Evolutionary conservation across 352 stramenopile species (phyloP).

Genomic region (Globisporangium yorkense): DNA sequence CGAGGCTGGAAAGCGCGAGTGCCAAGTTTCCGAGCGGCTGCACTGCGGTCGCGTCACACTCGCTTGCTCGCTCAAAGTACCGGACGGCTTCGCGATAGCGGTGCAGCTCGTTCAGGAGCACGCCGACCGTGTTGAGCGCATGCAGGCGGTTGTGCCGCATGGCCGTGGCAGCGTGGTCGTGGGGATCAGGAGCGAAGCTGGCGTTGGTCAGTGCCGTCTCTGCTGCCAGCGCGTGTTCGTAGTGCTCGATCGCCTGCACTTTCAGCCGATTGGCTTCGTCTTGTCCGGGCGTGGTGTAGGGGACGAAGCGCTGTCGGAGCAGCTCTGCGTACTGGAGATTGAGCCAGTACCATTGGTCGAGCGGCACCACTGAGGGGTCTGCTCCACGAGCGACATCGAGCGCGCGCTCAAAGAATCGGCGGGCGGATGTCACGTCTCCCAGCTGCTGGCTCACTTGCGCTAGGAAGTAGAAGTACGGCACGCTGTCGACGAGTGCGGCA

Average conservation of each 20-base stretch:
- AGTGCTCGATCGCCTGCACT: slow-evolving; percentile 4
- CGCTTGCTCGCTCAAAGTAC: slow-evolving; percentile 14
- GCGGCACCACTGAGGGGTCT: background rate
- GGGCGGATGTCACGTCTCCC: background rate
- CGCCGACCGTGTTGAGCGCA: slow-evolving; percentile 24
- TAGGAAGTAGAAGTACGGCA: slow-evolving; percentile 9
- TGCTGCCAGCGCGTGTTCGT: slow-evolving; percentile 4
- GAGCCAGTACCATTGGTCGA: slow-evolving; percentile 8
- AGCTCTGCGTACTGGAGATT: slow-evolving; percentile 15
- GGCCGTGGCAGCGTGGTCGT: background rate
- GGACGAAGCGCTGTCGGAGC: slow-evolving; percentile 3
- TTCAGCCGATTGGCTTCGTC: background rate
- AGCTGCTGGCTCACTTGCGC: background rate
- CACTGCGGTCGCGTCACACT: slow-evolving; percentile 4
- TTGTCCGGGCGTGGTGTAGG: background rate
- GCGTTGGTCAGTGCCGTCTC: background rate
- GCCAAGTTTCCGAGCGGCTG: slow-evolving; percentile 21
- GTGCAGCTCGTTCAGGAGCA: slow-evolving; percentile 11
- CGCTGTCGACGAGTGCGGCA: background rate
- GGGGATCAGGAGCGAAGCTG: background rate
- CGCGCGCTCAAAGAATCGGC: slow-evolving; percentile 2
- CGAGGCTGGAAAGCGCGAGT: slow-evolving; percentile 8
- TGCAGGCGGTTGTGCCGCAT: slow-evolving; percentile 4
- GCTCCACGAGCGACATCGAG: background rate
- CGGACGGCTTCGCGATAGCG: slow-evolving; percentile 1